Evolutionary conservation across 2,329 filamentous ascomycete genomes (phyloP), one percentile per base, ranked within the genome.

Genomic region (Pseudohalonectria lignicola): DNA sequence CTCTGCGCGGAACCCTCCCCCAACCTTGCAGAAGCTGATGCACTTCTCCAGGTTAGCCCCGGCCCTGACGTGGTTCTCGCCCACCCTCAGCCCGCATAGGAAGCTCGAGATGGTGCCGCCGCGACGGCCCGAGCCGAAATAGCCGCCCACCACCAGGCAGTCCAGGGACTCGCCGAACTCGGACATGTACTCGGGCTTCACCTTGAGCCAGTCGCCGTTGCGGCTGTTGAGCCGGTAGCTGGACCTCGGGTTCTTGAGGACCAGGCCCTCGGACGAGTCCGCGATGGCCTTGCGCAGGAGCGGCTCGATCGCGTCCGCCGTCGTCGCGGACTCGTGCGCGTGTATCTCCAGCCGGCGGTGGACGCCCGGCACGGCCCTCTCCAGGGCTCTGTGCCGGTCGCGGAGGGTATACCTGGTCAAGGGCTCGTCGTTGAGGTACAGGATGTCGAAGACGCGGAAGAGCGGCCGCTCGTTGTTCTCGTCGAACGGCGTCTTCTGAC

Each of bases 121-220:
- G 34, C 92, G 76, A 40, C 74, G 77, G 0, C 92, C 92, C 21
- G 83, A 85, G 12, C 92, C 92, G 54, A 85, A 98, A 60, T 94
- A 96, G 8, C 86, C 92, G 39, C 90, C 92, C 38, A 98, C 76
- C 13, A 98, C 69, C 12, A 95, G 64, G 47, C 87, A 86, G 54
- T 98, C 92, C 4, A 98, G 74, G 1, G 82, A 86, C 59, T 96
- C 90, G 43, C 92, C 92, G 55, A 92, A 94, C 45, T 94, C 90
- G 2, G 80, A 80, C 88, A 96, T 95, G 57, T 98, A 98, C 46
- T 98, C 92, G 1, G 92, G 92, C 52, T 98, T 98, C 8, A 98
- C 88, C 56, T 98, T 98, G 62, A 95, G 82, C 92, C 92, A 98
- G 58, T 94, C 86, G 49, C 94, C 85, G 50, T 93, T 92, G 34